A percentile compares a stretch with the other conserved stretches of the same genome.
Conservation (phyloP, 2,329 filamentous ascomycete genomes). For the Graphiopsis chlorocephala region DNA sequence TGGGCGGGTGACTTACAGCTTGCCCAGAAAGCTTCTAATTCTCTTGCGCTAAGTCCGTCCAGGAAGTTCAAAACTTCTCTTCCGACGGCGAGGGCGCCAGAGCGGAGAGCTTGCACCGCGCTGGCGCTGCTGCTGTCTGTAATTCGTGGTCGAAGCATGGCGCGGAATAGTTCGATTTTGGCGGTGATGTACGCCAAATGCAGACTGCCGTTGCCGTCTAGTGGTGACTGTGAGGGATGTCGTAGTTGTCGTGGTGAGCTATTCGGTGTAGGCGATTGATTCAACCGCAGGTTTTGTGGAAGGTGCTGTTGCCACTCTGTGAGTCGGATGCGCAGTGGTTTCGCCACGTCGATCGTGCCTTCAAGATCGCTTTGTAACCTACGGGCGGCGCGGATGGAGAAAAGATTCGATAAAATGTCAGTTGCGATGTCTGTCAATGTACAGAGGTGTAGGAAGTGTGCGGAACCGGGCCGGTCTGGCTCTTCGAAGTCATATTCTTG, state of each 20-base stretch:
- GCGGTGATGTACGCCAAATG: conserved; percentile 53
- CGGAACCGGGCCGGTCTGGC: conserved; percentile 21
- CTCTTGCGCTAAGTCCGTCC: conserved; percentile 28
- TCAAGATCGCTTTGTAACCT: conserved; percentile 46
- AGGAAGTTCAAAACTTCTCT: conserved; percentile 33
- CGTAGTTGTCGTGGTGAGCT: conserved; percentile 18
- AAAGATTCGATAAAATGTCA: conserved; percentile 47
- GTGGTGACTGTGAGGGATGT: conserved; percentile 38
- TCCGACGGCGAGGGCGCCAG: conserved; percentile 32
- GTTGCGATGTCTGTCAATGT: conserved; percentile 51
- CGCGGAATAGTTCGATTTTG: conserved; percentile 52
- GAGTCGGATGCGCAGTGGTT: conserved; percentile 49
- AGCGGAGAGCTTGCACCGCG: conserved; percentile 32
- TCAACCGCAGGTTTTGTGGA: conserved; percentile 35
- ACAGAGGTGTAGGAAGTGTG: conserved; percentile 52
- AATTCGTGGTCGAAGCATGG: conserved; percentile 44
- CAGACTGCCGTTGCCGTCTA: conserved; percentile 46
- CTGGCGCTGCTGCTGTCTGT: conserved; percentile 27
- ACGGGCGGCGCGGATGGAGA: conserved; percentile 32
- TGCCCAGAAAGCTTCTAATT: conserved; percentile 36
- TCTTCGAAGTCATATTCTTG: conserved; percentile 45
- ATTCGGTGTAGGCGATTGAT: conserved; percentile 12
- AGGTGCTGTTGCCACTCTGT: conserved; percentile 50
- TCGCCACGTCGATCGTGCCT: conserved; percentile 47
- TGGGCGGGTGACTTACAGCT: conserved; percentile 33